Conservation (phyloP, 495 filamentous ascomycete species). For the Tetracladium marchalianum region DNA sequence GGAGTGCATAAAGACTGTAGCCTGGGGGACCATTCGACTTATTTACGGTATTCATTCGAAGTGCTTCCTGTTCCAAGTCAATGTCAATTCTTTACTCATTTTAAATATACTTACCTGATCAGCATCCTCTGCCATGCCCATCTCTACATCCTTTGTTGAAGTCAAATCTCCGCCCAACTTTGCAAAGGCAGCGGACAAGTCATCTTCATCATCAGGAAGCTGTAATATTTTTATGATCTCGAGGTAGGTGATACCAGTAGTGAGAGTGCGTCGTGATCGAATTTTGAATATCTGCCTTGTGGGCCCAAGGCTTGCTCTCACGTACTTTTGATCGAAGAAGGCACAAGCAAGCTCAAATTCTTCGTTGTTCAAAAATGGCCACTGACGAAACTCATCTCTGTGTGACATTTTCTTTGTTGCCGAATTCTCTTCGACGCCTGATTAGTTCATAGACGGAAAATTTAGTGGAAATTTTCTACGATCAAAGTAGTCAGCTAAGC, state of each 20-base stretch:
- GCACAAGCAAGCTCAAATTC: constrained; percentile 55
- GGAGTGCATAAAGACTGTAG: constrained; percentile 14
- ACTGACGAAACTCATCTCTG: constrained; percentile 21
- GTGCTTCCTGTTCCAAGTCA: constrained; percentile 3
- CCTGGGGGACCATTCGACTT: neutral
- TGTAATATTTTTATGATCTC: constrained; percentile 38
- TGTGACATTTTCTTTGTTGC: constrained; percentile 7
- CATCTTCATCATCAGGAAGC: constrained; percentile 27
- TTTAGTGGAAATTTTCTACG: no score
- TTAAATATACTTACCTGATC: constrained; percentile 26
- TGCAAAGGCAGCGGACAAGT: constrained; percentile 30
- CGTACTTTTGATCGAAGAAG: constrained; percentile 44
- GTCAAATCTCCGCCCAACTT: constrained; percentile 22
- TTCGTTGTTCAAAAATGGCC: constrained; percentile 45
- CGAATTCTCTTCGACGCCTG: no score
- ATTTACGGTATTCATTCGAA: neutral
- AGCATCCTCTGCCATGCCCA: constrained; percentile 34
- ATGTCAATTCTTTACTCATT: neutral
- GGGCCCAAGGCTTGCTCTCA: constrained; percentile 38
- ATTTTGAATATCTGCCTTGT: constrained; percentile 28
- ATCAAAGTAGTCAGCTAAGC: no score
- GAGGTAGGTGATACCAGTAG: constrained; percentile 29
- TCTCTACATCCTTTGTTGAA: constrained; percentile 13
- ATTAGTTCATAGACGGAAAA: no score
- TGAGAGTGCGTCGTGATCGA: constrained; percentile 4